Conservation (phyloP, 352 stramenopile genomes). For the Globisporangium cylindrosporum region DNA sequence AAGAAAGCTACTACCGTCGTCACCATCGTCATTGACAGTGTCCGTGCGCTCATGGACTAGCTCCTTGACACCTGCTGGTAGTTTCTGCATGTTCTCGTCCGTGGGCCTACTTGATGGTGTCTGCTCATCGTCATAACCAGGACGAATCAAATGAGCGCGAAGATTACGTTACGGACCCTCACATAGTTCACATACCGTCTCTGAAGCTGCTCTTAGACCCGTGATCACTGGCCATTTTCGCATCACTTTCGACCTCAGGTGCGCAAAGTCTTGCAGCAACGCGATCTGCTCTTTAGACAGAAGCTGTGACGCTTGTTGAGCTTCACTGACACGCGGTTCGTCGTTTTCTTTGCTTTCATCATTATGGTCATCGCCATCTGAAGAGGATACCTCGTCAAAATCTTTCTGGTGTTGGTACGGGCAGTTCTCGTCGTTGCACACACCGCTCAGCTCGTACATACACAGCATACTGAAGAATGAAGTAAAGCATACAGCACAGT, state of each 20-base stretch:
- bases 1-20: slow-evolving; percentile 15
- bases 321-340: neutral
- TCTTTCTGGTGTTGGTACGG: slow-evolving; percentile 63
- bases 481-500: neutral
- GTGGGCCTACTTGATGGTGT: neutral
- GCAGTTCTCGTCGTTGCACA: slow-evolving; percentile 76
- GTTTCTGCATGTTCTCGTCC: neutral
- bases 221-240: slow-evolving; percentile 49
- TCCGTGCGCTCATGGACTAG: neutral
- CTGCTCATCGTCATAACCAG: neutral
- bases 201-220: neutral
- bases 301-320: neutral
- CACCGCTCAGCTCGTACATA: slow-evolving; percentile 68
- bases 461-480: slow-evolving; percentile 48
- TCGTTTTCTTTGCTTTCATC: slow-evolving; percentile 2
- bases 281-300: slow-evolving; percentile 27
- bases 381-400: slow-evolving; percentile 21
- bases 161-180: neutral
- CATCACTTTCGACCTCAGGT: slow-evolving; percentile 32
- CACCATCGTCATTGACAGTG: neutral
- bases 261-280: slow-evolving; percentile 37
- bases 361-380: neutral
- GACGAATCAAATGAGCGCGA: neutral
- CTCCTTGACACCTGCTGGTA: neutral
- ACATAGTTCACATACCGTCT: neutral